Percentiles rank a stretch among this genome's conserved stretches.
Conservation (phyloP, 164 flowering plant species). For the Annona cherimola region DNA sequence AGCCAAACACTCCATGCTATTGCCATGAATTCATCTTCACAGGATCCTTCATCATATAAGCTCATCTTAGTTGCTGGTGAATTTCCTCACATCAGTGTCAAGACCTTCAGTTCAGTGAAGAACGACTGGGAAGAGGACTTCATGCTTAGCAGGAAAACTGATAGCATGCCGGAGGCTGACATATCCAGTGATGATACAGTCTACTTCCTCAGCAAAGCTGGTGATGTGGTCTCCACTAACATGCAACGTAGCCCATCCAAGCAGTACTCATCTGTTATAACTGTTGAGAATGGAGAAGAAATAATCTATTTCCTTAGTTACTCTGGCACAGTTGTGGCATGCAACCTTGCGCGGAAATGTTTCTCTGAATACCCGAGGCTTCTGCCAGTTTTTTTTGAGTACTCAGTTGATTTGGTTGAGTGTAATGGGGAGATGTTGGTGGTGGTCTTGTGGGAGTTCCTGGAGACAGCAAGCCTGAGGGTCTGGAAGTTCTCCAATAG, state of each 20-base stretch:
- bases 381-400: constrained; percentile 49
- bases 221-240: constrained; percentile 55
- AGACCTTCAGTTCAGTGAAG: constrained; percentile 30
- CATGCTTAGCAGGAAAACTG: constrained; percentile 7
- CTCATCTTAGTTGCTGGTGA: constrained; percentile 50
- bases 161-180: constrained; percentile 12
- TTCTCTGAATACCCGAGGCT: constrained; percentile 56
- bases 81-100: constrained; percentile 33
- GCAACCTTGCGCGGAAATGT: constrained; percentile 31
- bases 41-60: constrained; percentile 28
- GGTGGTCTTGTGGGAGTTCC: constrained; percentile 53
- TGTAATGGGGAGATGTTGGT: constrained; percentile 47
- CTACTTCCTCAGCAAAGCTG: constrained; percentile 58
- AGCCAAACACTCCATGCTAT: constrained; percentile 43
- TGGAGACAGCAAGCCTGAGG: constrained; percentile 57
- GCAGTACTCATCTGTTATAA: constrained; percentile 55
- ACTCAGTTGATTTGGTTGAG: constrained; percentile 65
- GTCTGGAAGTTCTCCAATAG: constrained; percentile 52
- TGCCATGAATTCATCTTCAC: constrained; percentile 35
- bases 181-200: constrained; percentile 30
- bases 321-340: constrained; percentile 47
- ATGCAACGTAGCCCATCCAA: constrained; percentile 66
- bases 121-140: constrained; percentile 35
- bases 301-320: constrained; percentile 52
- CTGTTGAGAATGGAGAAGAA: constrained; percentile 34